Conservation (phyloP, 148 eudicot genomes). For the Dysphania ambrosioides region DNA sequence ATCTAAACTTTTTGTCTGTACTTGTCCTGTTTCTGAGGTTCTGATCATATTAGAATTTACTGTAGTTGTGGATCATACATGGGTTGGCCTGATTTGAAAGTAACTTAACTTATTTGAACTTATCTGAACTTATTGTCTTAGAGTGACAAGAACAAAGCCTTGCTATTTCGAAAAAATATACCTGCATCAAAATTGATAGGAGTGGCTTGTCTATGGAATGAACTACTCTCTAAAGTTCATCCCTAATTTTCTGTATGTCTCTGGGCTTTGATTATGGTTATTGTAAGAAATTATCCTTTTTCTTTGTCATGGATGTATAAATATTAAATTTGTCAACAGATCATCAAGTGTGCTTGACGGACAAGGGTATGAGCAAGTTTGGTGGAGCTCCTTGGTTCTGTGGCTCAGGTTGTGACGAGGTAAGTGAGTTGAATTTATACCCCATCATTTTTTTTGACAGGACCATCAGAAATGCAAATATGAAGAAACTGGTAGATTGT, state of each 20-base stretch:
- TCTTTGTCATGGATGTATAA: conserved; percentile 6
- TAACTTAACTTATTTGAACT: neutral
- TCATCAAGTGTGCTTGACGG: conserved; percentile 61
- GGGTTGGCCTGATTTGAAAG: neutral
- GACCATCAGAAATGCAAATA: conserved; percentile 1
- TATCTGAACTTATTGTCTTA: neutral
- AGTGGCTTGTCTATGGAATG: neutral
- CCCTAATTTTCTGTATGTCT: neutral
- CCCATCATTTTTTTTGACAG: neutral
- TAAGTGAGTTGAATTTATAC: conserved; percentile 26
- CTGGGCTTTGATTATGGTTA: neutral
- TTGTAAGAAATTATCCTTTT: neutral
- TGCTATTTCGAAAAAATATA: neutral
- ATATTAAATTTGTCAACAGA: conserved; percentile 47
- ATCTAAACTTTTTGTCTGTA: no score
- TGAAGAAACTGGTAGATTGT: neutral
- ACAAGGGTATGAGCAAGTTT: conserved; percentile 25
- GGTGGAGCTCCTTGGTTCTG: conserved; percentile 68
- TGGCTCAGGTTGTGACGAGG: conserved; percentile 70
- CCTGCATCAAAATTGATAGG: neutral
- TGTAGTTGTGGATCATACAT: neutral
- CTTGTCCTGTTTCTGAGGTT: no score
- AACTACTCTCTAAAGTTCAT: neutral
- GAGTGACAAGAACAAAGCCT: neutral
- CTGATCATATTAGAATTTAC: neutral